Evolutionary conservation across 1,139 yeast species (phyloP), one percentile per base, ranked within the genome.

Genomic region (Geotrichum macrosporum): DNA sequence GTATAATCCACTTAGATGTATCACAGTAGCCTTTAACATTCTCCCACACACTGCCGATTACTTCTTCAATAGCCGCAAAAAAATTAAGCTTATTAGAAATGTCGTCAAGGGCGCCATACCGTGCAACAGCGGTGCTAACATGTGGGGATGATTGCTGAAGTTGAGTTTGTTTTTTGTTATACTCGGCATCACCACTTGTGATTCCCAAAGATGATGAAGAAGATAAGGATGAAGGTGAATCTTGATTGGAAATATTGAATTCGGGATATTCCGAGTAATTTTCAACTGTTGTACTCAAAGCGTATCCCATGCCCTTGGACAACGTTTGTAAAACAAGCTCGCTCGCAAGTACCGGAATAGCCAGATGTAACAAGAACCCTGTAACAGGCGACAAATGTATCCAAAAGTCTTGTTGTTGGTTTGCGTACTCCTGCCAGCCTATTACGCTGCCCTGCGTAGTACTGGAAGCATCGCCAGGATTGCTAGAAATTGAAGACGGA

Each of bases 311-410:
- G n/a, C 13, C 18, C 13, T 3, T 13, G 21, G 32, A n/a, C 8
- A 36, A 10, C 16, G 10, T 36, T 30, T 41, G 44, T 16, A 41
- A 21, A 6, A 41, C 44, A 4, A 41, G 38, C 18, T 41, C 44
- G 24, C 38, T 24, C 12, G 38, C 44, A 16, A 41, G 24, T n/a
- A 33, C 29, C 3, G 38, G 36, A 9, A 41, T 22, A 15, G 38
- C 33, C n/a, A 15, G 38, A 12, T 41, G 32, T 2, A 41, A 12
- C 9, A 41, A 13, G 21, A 15, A 33, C n/a, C 33, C 44, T 10
- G 44, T 41, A 6, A 41, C 34, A 9, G 44, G 44, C 6, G 44
- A 41, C 33, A 41, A 20, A 27, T 33, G 38, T 22, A 6, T 33
- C 33, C 37, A 33, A 20, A 13, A 24, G 19, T 36, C 40, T 12